Percentiles rank a stretch among this genome's conserved stretches.
These are phyloP conservation scores for Sistotremastrum suecicum DNA, from an alignment of 768 basidiomycete species.

Conservation along the genomic window DNA sequence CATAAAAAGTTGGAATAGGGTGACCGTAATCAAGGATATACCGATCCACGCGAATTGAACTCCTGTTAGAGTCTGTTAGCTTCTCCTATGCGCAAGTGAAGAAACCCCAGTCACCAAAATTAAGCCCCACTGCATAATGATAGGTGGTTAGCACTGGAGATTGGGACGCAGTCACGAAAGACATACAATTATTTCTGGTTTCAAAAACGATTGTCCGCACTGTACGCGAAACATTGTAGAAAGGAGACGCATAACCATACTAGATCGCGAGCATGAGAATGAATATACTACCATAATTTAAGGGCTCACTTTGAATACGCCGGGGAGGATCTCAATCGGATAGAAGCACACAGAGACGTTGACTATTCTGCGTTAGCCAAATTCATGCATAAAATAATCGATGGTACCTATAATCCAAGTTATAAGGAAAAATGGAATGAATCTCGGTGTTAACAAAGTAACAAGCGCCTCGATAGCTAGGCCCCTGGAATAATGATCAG, in stretches of 20 bases:
- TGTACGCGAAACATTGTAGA: conserved; percentile 54
- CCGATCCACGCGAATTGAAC: conserved; percentile 41
- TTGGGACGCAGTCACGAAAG: background rate
- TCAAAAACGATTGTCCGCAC: conserved; percentile 50
- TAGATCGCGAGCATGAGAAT: conserved; percentile 10
- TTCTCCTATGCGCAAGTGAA: background rate
- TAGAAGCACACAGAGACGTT: conserved; percentile 44
- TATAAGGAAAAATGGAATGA: conserved; percentile 47
- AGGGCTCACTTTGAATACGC: conserved; percentile 21
- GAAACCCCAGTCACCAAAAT: conserved; percentile 26
- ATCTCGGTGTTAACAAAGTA: conserved; percentile 36
- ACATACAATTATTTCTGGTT: conserved; percentile 45
- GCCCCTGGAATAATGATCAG: conserved; percentile 26
- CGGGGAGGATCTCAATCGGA: conserved; percentile 45
- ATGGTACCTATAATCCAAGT: conserved; percentile 44
- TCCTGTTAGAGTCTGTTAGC: background rate
- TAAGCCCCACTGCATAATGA: conserved; percentile 34
- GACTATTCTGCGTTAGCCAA: conserved; percentile 15
- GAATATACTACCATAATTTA: no score
- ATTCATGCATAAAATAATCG: background rate
- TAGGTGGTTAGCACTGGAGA: background rate
- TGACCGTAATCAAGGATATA: conserved; percentile 39
- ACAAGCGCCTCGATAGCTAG: conserved; percentile 47
- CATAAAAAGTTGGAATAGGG: conserved; percentile 32
- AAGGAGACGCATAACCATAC: conserved; percentile 59